Percentiles rank a stretch among this genome's conserved stretches.
These are phyloP conservation scores for Trypanosoma scelopori DNA, from an alignment of 208 protist species.

Conservation along the genomic window DNA sequence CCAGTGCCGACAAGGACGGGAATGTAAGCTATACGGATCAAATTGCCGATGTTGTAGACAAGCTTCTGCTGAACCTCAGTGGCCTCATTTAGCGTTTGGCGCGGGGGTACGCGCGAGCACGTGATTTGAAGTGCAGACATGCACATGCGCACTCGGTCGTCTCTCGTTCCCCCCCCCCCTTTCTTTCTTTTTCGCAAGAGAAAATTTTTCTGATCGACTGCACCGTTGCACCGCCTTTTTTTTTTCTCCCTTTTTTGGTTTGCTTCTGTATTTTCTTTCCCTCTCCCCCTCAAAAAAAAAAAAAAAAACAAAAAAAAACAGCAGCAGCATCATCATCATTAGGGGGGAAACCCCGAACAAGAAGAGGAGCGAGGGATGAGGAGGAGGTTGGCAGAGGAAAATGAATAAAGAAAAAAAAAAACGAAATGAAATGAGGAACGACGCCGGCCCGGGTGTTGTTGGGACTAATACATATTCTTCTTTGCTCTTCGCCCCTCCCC, in stretches of 20 bases:
- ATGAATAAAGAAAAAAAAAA: slow-evolving; percentile 9
- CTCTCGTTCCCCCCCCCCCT: too few species aligned
- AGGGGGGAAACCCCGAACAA: background rate
- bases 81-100: slow-evolving; percentile 33
- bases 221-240: too few species aligned
- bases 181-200: background rate
- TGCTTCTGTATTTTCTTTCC: too few species aligned
- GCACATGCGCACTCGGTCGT: too few species aligned
- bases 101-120: background rate
- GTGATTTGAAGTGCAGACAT: too few species aligned
- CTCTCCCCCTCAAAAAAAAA: too few species aligned
- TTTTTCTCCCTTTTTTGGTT: too few species aligned
- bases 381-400: background rate
- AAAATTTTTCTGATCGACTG: too few species aligned
- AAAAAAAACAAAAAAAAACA: too few species aligned
- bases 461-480: slow-evolving; percentile 7
- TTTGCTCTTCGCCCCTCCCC: background rate
- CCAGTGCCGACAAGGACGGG: slow-evolving; percentile 16
- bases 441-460: too few species aligned
- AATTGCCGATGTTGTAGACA: slow-evolving; percentile 73
- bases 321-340: too few species aligned
- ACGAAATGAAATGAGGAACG: slow-evolving; percentile 3
- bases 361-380: slow-evolving; percentile 9
- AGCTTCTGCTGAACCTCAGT: slow-evolving; percentile 67
- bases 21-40: slow-evolving; percentile 48